phyloP scores from a whole-genome alignment of 2,329 filamentous ascomycete genomes.

The Epichloe elymi region DNA sequence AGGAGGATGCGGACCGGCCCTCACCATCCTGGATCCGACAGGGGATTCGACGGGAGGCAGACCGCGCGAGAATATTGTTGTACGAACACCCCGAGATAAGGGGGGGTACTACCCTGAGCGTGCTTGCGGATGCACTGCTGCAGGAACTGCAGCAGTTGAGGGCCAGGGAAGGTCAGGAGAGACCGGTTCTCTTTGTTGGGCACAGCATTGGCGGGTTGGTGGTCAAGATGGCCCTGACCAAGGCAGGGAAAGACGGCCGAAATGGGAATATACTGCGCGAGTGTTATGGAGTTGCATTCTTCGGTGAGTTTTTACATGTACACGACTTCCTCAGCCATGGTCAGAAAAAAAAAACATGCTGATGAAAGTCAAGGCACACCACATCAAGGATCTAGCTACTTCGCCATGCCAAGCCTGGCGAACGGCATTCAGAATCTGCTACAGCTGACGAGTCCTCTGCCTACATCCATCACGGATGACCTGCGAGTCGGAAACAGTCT shows the following conservation, averaged over 20 bases:
- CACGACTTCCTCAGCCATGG: no score
- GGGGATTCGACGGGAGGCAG: conserved; percentile 34
- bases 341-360: neutral
- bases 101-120: conserved; percentile 31
- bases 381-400: conserved; percentile 49
- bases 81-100: conserved; percentile 35
- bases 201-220: conserved; percentile 50
- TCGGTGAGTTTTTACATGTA: conserved; percentile 28
- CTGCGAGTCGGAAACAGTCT: conserved; percentile 36
- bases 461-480: conserved; percentile 34
- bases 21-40: conserved; percentile 38
- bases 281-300: conserved; percentile 48
- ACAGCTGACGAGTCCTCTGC: conserved; percentile 36
- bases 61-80: conserved; percentile 34
- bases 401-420: conserved; percentile 44
- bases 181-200: conserved; percentile 46
- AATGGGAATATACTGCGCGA: conserved; percentile 36
- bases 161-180: conserved; percentile 19
- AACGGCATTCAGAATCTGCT: conserved; percentile 40
- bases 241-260: conserved; percentile 25
- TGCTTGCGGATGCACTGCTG: conserved; percentile 33
- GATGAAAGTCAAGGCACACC: conserved; percentile 33
- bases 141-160: conserved; percentile 27
- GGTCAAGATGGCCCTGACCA: conserved; percentile 41
- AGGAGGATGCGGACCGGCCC: conserved; percentile 10